Percentiles rank a stretch among this genome's conserved stretches.
Evolutionary conservation across 371 early-diverging fungal genomes (phyloP).

Genomic region (Lichtheimia ramosa): DNA sequence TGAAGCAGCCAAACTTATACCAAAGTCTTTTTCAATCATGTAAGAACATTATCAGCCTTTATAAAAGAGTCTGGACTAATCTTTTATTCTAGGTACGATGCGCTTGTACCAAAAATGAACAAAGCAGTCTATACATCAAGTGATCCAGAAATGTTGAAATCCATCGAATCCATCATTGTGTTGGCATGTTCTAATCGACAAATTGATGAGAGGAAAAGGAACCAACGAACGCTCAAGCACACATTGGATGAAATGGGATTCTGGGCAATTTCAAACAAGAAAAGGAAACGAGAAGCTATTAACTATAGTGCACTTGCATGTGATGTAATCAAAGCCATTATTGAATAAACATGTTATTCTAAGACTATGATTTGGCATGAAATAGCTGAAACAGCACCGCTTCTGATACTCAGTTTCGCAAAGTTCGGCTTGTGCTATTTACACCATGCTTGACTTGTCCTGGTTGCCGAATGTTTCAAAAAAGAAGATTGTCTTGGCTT

Average conservation of each 20-base stretch:
- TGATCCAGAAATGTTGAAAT: conserved; percentile 57
- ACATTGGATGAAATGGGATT: neutral
- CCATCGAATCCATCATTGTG: conserved; percentile 69
- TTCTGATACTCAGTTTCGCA: no score
- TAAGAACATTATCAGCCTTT: conserved; percentile 49
- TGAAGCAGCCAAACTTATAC: conserved; percentile 71
- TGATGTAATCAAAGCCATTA: neutral
- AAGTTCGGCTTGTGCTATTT: no score
- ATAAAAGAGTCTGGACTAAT: no score
- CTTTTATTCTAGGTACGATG: conserved; percentile 53
- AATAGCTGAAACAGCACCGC: no score
- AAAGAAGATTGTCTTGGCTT: conserved; percentile 73
- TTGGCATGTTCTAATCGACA: conserved; percentile 55
- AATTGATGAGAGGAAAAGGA: neutral
- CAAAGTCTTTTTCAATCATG: conserved; percentile 75
- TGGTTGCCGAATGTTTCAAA: conserved; percentile 6
- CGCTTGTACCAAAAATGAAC: conserved; percentile 69
- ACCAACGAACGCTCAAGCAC: neutral
- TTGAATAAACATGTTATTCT: neutral
- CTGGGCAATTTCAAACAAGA: neutral
- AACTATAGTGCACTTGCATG: neutral
- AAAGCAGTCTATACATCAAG: conserved; percentile 66
- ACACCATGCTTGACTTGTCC: conserved; percentile 3
- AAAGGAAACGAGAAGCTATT: neutral
- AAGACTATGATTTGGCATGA: no score